phyloP scores from a whole-genome alignment of 495 filamentous ascomycete species.

The Aspergillus ostianus region DNA sequence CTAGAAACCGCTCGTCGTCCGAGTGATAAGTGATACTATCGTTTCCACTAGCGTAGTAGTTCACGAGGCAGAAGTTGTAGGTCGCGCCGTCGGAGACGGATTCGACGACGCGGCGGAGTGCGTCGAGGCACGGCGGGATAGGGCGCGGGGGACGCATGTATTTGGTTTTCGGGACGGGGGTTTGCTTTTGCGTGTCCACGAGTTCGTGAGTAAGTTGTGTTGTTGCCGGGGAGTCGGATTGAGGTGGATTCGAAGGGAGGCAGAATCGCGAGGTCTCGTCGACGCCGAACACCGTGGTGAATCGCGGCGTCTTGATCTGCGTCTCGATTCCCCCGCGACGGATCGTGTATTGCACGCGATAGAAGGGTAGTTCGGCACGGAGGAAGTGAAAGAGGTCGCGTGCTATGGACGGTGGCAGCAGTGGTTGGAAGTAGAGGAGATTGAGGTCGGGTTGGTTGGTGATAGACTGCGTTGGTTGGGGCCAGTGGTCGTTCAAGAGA shows the following conservation, averaged over 20 bases:
- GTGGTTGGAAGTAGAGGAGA: constrained; percentile 67
- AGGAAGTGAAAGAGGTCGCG: constrained; percentile 64
- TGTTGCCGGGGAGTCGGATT: neutral
- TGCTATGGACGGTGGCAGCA: constrained; percentile 49
- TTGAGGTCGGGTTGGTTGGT: constrained; percentile 64
- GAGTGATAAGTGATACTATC: constrained; percentile 75
- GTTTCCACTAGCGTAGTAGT: constrained; percentile 68
- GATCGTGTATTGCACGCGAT: constrained; percentile 68
- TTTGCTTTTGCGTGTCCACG: constrained; percentile 21
- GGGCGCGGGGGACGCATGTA: constrained; percentile 62
- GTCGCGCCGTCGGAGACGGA: constrained; percentile 49
- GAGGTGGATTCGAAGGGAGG: neutral
- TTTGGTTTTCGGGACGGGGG: constrained; percentile 37
- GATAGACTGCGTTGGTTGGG: constrained; percentile 32
- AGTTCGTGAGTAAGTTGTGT: neutral
- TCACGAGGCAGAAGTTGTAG: constrained; percentile 75
- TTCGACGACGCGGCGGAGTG: constrained; percentile 55
- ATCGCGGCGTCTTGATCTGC: constrained; percentile 63
- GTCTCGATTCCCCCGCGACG: constrained; percentile 57
- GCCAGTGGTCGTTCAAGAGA: constrained; percentile 28
- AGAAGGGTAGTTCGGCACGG: constrained; percentile 63
- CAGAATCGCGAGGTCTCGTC: constrained; percentile 55
- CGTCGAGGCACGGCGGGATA: constrained; percentile 63
- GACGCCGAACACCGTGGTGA: constrained; percentile 70
- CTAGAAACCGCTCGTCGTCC: constrained; percentile 74